Conservation (phyloP, 208 protist genomes). For the Trypanosoma melophagium region DNA sequence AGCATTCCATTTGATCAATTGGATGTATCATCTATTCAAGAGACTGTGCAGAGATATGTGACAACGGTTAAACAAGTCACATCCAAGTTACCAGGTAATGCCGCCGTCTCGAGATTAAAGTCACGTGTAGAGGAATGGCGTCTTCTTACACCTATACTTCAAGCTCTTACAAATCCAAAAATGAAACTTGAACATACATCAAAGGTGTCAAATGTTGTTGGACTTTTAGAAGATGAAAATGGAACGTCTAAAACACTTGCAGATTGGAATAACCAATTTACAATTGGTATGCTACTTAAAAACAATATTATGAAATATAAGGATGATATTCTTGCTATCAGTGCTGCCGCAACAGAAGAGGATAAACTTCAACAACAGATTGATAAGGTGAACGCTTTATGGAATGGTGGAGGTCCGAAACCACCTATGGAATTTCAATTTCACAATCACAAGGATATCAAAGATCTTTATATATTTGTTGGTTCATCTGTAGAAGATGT, state of each 20-base stretch:
- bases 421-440: constrained; percentile 92
- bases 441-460: constrained; percentile 92
- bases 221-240: constrained; percentile 63
- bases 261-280: constrained; percentile 83
- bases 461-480: constrained; percentile 91
- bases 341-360: constrained; percentile 94
- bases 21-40: constrained; percentile 65
- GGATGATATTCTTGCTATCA: constrained; percentile 92
- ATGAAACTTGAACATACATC: constrained; percentile 87
- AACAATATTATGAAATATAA: constrained; percentile 85
- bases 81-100: constrained; percentile 76
- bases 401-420: constrained; percentile 91
- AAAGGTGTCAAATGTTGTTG: constrained; percentile 75
- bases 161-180: constrained; percentile 92
- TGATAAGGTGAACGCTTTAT: constrained; percentile 93
- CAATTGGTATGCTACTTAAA: constrained; percentile 86
- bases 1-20: constrained; percentile 77
- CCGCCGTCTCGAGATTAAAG: constrained; percentile 81
- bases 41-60: constrained; percentile 86
- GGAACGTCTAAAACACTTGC: constrained; percentile 58
- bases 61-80: constrained; percentile 90
- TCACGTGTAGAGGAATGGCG: constrained; percentile 93
- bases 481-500: constrained; percentile 93
- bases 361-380: constrained; percentile 96
- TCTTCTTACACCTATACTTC: constrained; percentile 89